These are phyloP conservation scores for Punica granatum DNA, from an alignment of 345 rosid species.

Conservation along the genomic window DNA sequence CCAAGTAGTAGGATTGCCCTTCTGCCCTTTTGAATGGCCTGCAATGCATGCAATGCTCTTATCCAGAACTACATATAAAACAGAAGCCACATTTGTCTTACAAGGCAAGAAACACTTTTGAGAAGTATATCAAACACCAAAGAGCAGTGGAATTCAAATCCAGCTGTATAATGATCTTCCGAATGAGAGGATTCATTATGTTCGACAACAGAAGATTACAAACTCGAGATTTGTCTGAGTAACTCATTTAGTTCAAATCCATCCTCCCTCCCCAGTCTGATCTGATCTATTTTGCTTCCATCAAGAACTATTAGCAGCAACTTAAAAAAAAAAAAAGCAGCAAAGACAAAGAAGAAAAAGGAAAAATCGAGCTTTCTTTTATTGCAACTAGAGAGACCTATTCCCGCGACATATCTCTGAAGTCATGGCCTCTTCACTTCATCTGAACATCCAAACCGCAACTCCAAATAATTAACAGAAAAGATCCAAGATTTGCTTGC, in stretches of 20 bases:
- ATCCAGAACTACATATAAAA: too few relatives aligned
- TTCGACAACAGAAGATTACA: slow-evolving; percentile 18
- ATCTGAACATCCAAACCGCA: not conserved
- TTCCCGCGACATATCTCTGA: slow-evolving; percentile 2
- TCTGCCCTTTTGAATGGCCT: not conserved
- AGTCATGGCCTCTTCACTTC: slow-evolving; percentile 1
- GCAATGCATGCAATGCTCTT: not conserved
- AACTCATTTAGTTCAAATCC: slow-evolving; percentile 15
- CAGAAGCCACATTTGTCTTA: too few relatives aligned
- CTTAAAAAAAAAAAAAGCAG: slow-evolving; percentile 12
- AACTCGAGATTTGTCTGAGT: slow-evolving; percentile 17
- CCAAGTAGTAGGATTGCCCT: not conserved
- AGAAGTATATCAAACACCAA: too few relatives aligned
- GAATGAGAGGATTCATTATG: not conserved
- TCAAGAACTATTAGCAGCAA: slow-evolving; percentile 17
- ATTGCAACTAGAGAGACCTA: slow-evolving; percentile 25
- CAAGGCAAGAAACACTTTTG: too few relatives aligned
- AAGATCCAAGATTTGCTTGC: not conserved
- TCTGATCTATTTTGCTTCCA: slow-evolving; percentile 17
- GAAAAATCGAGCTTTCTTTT: slow-evolving; percentile 13
- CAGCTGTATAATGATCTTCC: not conserved
- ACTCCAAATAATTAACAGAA: not conserved
- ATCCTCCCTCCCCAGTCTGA: too few relatives aligned
- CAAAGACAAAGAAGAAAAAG: not conserved
- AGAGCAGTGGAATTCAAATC: not conserved